Conservation (phyloP, 306 rosid species). For the Sicyos edulis region DNA sequence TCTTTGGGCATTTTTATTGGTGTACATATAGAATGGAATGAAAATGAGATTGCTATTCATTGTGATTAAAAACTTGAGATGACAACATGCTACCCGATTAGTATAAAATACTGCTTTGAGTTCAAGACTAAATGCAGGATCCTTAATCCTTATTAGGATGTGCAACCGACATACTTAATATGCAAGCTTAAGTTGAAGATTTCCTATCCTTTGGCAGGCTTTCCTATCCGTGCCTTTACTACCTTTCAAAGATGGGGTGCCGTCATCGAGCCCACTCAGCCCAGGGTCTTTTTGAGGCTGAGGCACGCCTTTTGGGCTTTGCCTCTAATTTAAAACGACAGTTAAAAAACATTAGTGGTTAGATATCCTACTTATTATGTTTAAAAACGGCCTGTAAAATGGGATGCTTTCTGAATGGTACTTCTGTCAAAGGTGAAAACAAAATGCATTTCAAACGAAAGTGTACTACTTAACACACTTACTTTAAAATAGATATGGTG, state of each 20-base stretch:
- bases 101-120: background rate
- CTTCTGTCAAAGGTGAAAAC: conserved; percentile 1
- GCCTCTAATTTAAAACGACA: background rate
- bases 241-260: too few relatives aligned
- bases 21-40: background rate
- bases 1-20: background rate
- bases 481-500: background rate
- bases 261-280: too few relatives aligned
- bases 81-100: background rate
- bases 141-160: conserved; percentile 4
- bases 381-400: background rate
- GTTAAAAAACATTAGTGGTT: background rate
- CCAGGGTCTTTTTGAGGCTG: too few relatives aligned
- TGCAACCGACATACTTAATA: background rate
- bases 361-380: background rate
- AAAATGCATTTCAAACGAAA: conserved; percentile 3
- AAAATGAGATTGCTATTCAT: background rate
- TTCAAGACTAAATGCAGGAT: background rate
- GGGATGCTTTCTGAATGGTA: background rate
- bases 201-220: background rate
- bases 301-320: too few relatives aligned
- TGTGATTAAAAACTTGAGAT: background rate
- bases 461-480: background rate
- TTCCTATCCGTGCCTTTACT: too few relatives aligned
- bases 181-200: background rate